Conservation (phyloP, 257 asterid species). For the Ilex aquifolium region DNA sequence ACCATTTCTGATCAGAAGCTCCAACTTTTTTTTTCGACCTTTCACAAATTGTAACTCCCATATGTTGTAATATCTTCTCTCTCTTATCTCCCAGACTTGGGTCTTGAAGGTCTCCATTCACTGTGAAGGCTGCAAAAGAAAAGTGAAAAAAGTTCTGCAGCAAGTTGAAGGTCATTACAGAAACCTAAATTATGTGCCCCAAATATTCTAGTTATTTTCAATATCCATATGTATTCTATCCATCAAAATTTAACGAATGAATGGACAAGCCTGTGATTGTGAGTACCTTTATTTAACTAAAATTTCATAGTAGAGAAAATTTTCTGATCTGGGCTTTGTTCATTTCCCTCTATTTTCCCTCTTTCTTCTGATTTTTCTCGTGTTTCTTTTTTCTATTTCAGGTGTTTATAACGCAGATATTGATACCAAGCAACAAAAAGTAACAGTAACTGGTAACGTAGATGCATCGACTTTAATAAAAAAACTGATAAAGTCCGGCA, state of each 20-base stretch:
- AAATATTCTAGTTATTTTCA: too few species aligned
- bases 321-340: too few species aligned
- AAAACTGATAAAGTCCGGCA: slow-evolving; percentile 48
- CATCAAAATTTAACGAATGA: too few species aligned
- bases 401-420: slow-evolving; percentile 50
- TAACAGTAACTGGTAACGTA: slow-evolving; percentile 45
- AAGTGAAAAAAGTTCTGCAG: slow-evolving; percentile 50
- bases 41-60: too few species aligned
- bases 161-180: slow-evolving; percentile 35
- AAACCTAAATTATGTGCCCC: too few species aligned
- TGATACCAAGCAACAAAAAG: slow-evolving; percentile 57
- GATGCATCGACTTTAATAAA: slow-evolving; percentile 30
- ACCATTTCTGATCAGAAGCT: neutral
- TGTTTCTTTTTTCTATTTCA: slow-evolving; percentile 3
- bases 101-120: slow-evolving; percentile 59
- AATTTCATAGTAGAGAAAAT: neutral
- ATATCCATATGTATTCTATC: too few species aligned
- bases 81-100: slow-evolving; percentile 31
- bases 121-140: slow-evolving; percentile 69
- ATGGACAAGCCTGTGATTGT: too few species aligned
- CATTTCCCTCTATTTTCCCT: neutral
- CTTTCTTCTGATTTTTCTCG: neutral
- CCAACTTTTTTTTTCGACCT: neutral
- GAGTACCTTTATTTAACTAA: neutral
- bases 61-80: neutral